Base-by-base conservation (phyloP, 805 yeast genomes). In the Osmozyma mogii region DNA sequence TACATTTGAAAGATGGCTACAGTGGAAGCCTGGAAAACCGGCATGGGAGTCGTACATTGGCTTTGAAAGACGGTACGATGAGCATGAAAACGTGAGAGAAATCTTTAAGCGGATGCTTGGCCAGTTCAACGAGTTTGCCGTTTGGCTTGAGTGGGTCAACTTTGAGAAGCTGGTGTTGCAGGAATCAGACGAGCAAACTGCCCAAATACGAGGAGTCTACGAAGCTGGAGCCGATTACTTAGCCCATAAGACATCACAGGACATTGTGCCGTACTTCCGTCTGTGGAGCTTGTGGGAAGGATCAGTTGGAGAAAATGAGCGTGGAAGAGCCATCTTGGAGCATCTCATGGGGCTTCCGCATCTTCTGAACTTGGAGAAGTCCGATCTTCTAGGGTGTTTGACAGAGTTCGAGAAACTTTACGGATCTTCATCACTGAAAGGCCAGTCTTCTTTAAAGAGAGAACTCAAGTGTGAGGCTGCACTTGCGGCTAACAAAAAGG, bases 11-110 rank as follows among this genome's bases (percentile, higher is more conserved):
- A 65, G 80, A 33, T 89, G 98, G 98, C 58, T 82, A 29, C 58
- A 62, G 15, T 82, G 94, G 85, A 74, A 72, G 37, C 95, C 95
- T 0, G 61, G 58, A 8, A 44, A 46, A 4, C 58, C 66, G 9
- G 92, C 83, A 0, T 88, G 94, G 92, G 70, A 67, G 29, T 72
- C 88, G 3, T 88, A 70, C 45, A 59, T 84, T 15, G 72, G 71
- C 31, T 77, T 85, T 56, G 95, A 84, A 50, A 68, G 61, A 29
- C 59, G 95, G 29, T 78, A 81, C 44, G 67, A 65, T 15, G 77
- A 77, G 34, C 40, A 41, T 14, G 68, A 61, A 12, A 72, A 75
- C 25, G 84, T 68, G 3, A 54, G 95, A 36, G 47, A 56, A 2
- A 54, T 87, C 0, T 87, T 61, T 52, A 63, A 68, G 26, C 58